A percentile compares a stretch with the other conserved stretches of the same genome.
phyloP scores from a whole-genome alignment of 306 rosid genomes.

The Betula pendula region DNA sequence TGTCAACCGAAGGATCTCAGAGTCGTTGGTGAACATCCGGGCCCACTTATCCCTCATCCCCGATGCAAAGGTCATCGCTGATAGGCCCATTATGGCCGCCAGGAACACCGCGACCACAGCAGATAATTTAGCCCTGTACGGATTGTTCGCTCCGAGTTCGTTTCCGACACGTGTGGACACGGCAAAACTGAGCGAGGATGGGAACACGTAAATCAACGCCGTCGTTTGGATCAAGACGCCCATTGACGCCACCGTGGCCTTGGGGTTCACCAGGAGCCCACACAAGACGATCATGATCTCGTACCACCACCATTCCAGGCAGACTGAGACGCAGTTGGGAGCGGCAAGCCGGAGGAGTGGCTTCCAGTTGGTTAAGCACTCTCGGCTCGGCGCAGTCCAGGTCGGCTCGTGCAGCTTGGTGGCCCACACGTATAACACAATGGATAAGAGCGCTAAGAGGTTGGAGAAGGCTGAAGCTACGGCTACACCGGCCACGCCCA shows the following conservation, averaged over 20 bases:
- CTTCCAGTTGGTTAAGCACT: slow-evolving; percentile 66
- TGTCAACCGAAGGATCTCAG: slow-evolving; percentile 58
- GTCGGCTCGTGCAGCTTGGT: slow-evolving; percentile 47
- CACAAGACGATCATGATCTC: slow-evolving; percentile 91
- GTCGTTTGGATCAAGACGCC: slow-evolving; percentile 89
- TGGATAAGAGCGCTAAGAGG: slow-evolving; percentile 36
- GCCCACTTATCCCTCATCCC: slow-evolving; percentile 70
- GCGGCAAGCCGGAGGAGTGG: slow-evolving; percentile 64
- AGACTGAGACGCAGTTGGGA: slow-evolving; percentile 91
- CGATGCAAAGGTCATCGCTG: slow-evolving; percentile 56
- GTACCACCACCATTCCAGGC: slow-evolving; percentile 99
- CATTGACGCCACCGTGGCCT: slow-evolving; percentile 83
- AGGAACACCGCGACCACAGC: slow-evolving; percentile 56
- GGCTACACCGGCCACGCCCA: slow-evolving; percentile 70
- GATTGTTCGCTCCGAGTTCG: slow-evolving; percentile 68
- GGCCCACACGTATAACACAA: slow-evolving; percentile 43
- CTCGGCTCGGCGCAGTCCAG: slow-evolving; percentile 64
- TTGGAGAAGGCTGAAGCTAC: slow-evolving; percentile 75
- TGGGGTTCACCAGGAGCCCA: slow-evolving; percentile 73
- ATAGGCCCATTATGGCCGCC: slow-evolving; percentile 55
- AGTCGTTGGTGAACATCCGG: slow-evolving; percentile 59
- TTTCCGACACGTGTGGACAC: slow-evolving; percentile 91
- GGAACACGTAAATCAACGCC: slow-evolving; percentile 81
- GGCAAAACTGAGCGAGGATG: slow-evolving; percentile 72
- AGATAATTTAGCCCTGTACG: slow-evolving; percentile 45